These are phyloP conservation scores for Tillandsia fasciculata DNA, from an alignment of 176 grass and related monocot species.

Conservation along the genomic window DNA sequence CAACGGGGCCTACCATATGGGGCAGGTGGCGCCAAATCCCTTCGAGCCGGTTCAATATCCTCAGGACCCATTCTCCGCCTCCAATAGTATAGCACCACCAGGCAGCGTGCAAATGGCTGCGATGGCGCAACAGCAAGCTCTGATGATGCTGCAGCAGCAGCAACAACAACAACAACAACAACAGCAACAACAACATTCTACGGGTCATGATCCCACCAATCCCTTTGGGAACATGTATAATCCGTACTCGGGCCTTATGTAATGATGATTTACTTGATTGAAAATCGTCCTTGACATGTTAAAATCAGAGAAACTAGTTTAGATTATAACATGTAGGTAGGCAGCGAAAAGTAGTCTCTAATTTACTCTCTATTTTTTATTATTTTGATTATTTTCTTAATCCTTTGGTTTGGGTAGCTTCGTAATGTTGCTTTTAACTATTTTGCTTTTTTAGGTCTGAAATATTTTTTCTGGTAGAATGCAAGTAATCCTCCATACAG, in stretches of 20 bases:
- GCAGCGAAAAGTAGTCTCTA: no score
- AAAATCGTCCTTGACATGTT: no score
- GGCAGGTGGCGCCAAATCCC: slow-evolving; percentile 8
- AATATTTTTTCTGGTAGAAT: no score
- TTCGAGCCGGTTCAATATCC: neutral
- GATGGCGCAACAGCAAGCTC: slow-evolving; percentile 8
- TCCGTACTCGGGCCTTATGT: neutral
- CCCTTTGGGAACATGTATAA: slow-evolving; percentile 14
- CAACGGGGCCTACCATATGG: neutral
- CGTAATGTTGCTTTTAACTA: no score
- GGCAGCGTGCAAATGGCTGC: slow-evolving; percentile 11
- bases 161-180: slow-evolving; percentile 2
- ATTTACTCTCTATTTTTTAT: no score
- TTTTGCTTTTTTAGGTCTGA: no score
- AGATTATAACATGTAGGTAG: no score
- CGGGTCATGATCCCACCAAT: slow-evolving; percentile 3
- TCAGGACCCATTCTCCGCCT: slow-evolving; percentile 6
- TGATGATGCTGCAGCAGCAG: slow-evolving; percentile 3
- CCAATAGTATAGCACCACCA: neutral
- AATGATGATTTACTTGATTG: no score
- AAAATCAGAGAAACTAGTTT: no score
- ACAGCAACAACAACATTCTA: slow-evolving; percentile 1
- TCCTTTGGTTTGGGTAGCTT: no score
- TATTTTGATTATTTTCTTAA: no score
- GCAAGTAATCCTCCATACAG: no score